A percentile compares a stretch with the other conserved stretches of the same genome.
phyloP scores from a whole-genome alignment of 805 yeast genomes.

The Yarrowia sp. region DNA sequence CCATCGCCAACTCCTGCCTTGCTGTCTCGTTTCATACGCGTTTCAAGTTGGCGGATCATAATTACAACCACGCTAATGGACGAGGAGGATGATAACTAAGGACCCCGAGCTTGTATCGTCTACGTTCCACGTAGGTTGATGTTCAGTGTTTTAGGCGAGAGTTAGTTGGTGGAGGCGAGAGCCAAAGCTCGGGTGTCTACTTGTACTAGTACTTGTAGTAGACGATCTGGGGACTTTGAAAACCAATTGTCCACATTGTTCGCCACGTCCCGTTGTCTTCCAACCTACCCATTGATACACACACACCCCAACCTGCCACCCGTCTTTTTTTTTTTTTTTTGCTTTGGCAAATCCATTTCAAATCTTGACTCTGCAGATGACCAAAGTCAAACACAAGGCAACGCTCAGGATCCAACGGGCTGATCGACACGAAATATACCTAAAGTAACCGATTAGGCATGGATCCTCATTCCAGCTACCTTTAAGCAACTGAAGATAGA shows the following conservation, averaged over 20 bases:
- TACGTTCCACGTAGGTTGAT: not conserved
- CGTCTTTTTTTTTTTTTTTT: not conserved
- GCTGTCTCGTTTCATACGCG: constrained; percentile 10
- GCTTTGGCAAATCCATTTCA: not conserved
- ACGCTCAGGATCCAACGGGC: constrained; percentile 26
- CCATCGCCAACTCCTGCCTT: constrained; percentile 16
- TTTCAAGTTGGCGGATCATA: constrained; percentile 17
- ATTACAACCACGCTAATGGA: not conserved
- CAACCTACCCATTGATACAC: too few species aligned
- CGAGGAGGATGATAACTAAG: too few species aligned
- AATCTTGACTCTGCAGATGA: constrained; percentile 10
- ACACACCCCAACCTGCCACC: too few species aligned
- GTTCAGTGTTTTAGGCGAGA: not conserved
- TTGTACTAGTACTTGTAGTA: too few species aligned
- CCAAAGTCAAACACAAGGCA: constrained; percentile 6
- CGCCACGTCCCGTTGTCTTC: too few species aligned
- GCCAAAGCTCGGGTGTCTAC: too few species aligned
- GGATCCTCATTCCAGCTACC: constrained; percentile 23
- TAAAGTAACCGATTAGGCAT: constrained; percentile 33
- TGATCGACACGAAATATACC: constrained; percentile 19
- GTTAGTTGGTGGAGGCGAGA: too few species aligned
- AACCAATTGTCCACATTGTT: too few species aligned
- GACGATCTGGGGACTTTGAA: too few species aligned
- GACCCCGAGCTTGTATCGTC: not conserved
- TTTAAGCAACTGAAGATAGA: constrained; percentile 17